Evolutionary conservation across 2,329 filamentous ascomycete genomes (phyloP).

Genomic region (Talaromyces sp.): DNA sequence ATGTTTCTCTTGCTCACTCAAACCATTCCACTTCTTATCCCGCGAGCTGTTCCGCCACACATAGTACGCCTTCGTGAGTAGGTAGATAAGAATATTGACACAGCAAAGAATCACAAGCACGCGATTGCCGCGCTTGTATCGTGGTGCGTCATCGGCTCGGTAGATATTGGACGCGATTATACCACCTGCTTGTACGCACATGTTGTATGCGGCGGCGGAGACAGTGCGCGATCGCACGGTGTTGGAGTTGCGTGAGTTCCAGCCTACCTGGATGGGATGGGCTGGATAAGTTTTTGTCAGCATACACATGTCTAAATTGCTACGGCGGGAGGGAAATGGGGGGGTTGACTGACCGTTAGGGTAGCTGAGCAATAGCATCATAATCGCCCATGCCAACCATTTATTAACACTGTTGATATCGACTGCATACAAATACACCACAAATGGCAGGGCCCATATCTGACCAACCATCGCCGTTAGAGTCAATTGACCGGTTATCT

Average conservation of each 20-base stretch:
- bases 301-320: not conserved
- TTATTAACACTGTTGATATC: slow-evolving; percentile 41
- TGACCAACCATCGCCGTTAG: slow-evolving; percentile 50
- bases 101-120: slow-evolving; percentile 46
- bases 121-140: slow-evolving; percentile 49
- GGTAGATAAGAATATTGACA: slow-evolving; percentile 47
- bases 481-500: slow-evolving; percentile 44
- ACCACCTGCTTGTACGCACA: not conserved
- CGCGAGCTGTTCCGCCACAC: slow-evolving; percentile 26
- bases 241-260: slow-evolving; percentile 37
- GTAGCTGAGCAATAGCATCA: slow-evolving; percentile 49
- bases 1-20: slow-evolving; percentile 45
- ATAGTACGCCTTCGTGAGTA: slow-evolving; percentile 33
- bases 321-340: not conserved
- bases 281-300: slow-evolving; percentile 27
- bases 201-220: slow-evolving; percentile 23
- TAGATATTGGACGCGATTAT: slow-evolving; percentile 5
- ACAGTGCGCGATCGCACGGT: slow-evolving; percentile 35
- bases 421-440: slow-evolving; percentile 48
- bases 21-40: slow-evolving; percentile 38
- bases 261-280: slow-evolving; percentile 48
- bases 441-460: slow-evolving; percentile 50
- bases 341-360: slow-evolving; percentile 37
- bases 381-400: slow-evolving; percentile 50
- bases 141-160: slow-evolving; percentile 45